Evolutionary conservation across 805 yeast genomes (phyloP), one percentile per base, ranked within the genome.

Genomic region (Pichia rugopelliculosa): DNA sequence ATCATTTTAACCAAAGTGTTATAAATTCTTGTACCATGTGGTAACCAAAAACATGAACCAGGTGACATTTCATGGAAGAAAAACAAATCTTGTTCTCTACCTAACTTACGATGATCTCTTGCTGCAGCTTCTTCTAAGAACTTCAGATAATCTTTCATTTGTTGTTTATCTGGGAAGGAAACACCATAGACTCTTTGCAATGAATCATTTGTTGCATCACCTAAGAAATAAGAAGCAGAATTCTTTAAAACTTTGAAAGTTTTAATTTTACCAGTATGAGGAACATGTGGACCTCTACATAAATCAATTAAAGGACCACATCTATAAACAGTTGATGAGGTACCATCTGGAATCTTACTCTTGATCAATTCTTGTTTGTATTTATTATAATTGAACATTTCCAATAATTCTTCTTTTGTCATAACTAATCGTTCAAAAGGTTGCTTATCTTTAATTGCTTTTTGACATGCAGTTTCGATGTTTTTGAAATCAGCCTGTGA

Each of bases 11-110:
- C 80, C 67, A 93, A 75, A 50, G 87, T 79, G 70, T 87, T 87
- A 77, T 93, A 93, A 64, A 93, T 93, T 73, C 98, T 85, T 42
- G 99, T 82, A 70, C 99, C 99, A 63, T 91, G 99, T 44, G 99
- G 99, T 60, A 93, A 77, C 98, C 98, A 93, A 80, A 93, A 93
- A 51, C 96, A 90, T 37, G 95, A 82, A 56, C 99, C 99, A 47
- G 99, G 99, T 18, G 96, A 87, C 84, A 91, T 72, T 70, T 93
- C 99, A 69, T 93, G 81, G 79, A 93, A 93, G 70, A 84, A 80
- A 72, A 90, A 93, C 62, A 93, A 77, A 65, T 93, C 98, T 72
- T 93, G 99, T 61, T 93, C 98, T 61, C 73, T 84, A 67, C 99
- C 99, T 56, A 93, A 84, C 70, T 83, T 90, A 71, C 99, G 81